Conservation (phyloP, 2,329 filamentous ascomycete genomes). For the Phyllosticta citriasiana region DNA sequence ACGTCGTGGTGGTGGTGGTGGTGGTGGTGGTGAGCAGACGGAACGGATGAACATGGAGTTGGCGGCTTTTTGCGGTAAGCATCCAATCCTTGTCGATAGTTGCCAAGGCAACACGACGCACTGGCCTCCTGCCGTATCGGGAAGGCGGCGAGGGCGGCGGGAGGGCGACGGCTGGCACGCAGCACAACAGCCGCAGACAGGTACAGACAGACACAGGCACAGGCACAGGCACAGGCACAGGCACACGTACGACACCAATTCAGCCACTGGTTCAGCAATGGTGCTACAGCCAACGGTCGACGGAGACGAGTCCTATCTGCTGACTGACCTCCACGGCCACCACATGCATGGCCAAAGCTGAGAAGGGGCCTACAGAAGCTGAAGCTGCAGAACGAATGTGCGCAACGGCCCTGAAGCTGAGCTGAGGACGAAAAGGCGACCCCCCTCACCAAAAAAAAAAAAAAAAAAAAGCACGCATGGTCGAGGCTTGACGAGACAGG, state of each 20-base stretch:
- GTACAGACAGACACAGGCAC: background rate
- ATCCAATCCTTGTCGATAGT: conserved; percentile 1
- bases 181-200: background rate
- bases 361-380: background rate
- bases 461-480: background rate
- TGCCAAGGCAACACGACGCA: conserved; percentile 4
- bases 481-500: background rate
- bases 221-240: too few relatives aligned
- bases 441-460: too few relatives aligned
- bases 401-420: background rate
- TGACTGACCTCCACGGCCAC: too few relatives aligned
- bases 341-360: background rate
- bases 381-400: background rate
- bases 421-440: background rate
- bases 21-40: background rate
- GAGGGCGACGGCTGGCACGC: conserved; percentile 4
- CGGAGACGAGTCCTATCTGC: background rate
- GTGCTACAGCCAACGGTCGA: background rate
- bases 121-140: background rate
- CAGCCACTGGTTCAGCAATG: background rate
- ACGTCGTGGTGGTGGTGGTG: background rate
- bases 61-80: background rate
- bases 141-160: background rate
- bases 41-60: background rate
- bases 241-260: too few relatives aligned